Base-by-base conservation (phyloP, 768 basidiomycete species). In the Mycena latifolia region DNA sequence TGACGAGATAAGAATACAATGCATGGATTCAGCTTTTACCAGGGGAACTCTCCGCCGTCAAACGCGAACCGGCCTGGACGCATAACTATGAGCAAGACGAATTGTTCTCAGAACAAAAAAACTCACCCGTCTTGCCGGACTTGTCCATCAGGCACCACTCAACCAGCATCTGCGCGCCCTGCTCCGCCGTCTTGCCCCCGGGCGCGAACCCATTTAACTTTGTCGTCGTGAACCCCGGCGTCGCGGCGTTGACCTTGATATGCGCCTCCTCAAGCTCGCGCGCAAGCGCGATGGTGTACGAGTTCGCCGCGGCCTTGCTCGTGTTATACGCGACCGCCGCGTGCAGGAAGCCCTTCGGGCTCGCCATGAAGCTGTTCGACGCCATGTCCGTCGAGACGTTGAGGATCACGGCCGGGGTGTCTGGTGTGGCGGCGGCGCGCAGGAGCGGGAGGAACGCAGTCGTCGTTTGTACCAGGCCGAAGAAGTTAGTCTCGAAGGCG, bases 401-500 rank as follows among this genome's bases (percentile, higher is more conserved):
- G 57, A 83, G 63, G 59, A 84, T 82, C 15, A 80, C 78, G 14
- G 76, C 72, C 27, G 79, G 73, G 63, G 52, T 24, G 22, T 22
- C 47, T 1, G 63, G 39, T 1, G 48, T 31, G 5, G 72, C 12
- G 56, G 75, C 55, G 70, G 73, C 63, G 39, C 79, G 79, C 10
- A 85, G 66, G 39, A 84, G 78, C 1, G 83, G 82, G 27, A 84
- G 67, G 70, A 84, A 76, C 0, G 79, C 71, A 10, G 75, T 76
- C 17, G 79, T 81, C 2, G 80, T 82, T 63, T 81, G 80, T 46
- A 85, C 79, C 50, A 81, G 63, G 15, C 82, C 83, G 61, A 75
- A 81, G 68, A 85, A 76, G 63, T 85, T 84, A 24, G 81, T 74
- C 58, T 84, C 82, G 55, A 82, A 76, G 5, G 78, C 73, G 18